Evolutionary conservation across 2,329 filamentous ascomycete species (phyloP).

Genomic region (Lithohypha guttulata): DNA sequence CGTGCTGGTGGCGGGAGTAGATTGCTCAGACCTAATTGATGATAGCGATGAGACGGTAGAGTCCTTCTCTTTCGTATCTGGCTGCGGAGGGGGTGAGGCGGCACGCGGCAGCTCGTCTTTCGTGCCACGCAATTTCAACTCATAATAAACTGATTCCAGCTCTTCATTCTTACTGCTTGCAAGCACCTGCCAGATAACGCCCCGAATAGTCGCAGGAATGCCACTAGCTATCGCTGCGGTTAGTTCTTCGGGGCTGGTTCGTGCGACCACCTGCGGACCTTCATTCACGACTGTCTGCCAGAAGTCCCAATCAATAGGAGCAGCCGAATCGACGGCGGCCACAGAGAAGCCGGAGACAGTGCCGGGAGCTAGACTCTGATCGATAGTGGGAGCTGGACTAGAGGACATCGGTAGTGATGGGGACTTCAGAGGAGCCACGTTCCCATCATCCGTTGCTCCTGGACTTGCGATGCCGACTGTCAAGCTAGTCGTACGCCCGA

Average conservation of each 20-base stretch:
- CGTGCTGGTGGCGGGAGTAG: slow-evolving; percentile 48
- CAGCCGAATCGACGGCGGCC: slow-evolving; percentile 50
- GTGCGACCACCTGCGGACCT: slow-evolving; percentile 75
- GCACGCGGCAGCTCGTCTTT: slow-evolving; percentile 58
- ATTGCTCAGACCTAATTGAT: slow-evolving; percentile 69
- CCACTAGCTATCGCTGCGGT: slow-evolving; percentile 84
- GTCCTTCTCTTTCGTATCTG: slow-evolving; percentile 54
- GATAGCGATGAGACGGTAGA: slow-evolving; percentile 67
- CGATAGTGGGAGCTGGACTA: slow-evolving; percentile 28
- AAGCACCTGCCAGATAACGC: slow-evolving; percentile 97
- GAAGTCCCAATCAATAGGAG: slow-evolving; percentile 92
- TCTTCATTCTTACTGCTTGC: slow-evolving; percentile 92
- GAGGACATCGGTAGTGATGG: slow-evolving; percentile 20
- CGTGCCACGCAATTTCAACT: slow-evolving; percentile 67
- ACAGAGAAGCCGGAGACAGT: slow-evolving; percentile 74
- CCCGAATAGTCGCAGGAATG: slow-evolving; percentile 87
- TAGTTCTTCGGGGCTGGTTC: slow-evolving; percentile 79
- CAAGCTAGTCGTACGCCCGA: slow-evolving; percentile 33
- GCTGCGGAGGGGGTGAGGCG: slow-evolving; percentile 23
- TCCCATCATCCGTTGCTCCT: slow-evolving; percentile 36
- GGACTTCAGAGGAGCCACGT: slow-evolving; percentile 25
- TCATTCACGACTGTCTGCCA: slow-evolving; percentile 96
- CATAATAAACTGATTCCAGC: slow-evolving; percentile 74
- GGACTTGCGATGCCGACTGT: slow-evolving; percentile 39
- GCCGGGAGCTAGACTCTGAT: slow-evolving; percentile 65